These are phyloP conservation scores for Salix viminalis DNA, from an alignment of 345 rosid species.

Conservation along the genomic window DNA sequence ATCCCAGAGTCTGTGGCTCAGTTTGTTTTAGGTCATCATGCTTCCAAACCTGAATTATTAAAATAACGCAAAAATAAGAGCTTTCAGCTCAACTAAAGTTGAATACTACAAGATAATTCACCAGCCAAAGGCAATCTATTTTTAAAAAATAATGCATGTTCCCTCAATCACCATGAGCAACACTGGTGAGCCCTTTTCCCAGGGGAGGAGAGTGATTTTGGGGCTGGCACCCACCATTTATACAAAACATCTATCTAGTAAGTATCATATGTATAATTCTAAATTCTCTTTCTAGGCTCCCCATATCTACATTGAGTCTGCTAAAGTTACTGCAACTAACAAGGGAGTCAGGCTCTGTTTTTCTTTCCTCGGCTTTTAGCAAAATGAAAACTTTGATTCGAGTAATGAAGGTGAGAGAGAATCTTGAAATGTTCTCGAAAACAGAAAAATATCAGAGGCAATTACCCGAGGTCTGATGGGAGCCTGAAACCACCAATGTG, in stretches of 20 bases:
- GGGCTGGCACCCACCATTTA: background rate
- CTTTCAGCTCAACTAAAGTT: background rate
- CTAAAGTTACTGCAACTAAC: background rate
- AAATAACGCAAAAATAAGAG: background rate
- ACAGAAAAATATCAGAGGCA: slow-evolving; percentile 8
- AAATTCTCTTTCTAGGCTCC: background rate
- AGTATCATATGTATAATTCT: background rate
- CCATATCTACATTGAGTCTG: background rate
- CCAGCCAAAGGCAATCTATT: background rate
- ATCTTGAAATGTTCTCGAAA: background rate
- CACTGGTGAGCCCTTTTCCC: background rate
- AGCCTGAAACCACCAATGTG: slow-evolving; percentile 91
- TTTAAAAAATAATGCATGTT: background rate
- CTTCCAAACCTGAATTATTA: slow-evolving; percentile 53
- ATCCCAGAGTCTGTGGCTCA: slow-evolving; percentile 68
- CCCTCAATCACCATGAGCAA: background rate
- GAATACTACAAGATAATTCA: background rate
- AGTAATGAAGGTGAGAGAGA: background rate
- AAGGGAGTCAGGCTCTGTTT: background rate
- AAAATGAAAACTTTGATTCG: background rate
- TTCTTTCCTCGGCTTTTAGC: background rate
- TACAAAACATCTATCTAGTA: background rate
- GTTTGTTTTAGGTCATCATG: slow-evolving; percentile 59
- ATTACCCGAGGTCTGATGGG: slow-evolving; percentile 87
- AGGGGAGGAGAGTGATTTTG: background rate